Evolutionary conservation across 495 filamentous ascomycete species (phyloP), one percentile per base, ranked within the genome.

Genomic region (Penicillium taxi): DNA sequence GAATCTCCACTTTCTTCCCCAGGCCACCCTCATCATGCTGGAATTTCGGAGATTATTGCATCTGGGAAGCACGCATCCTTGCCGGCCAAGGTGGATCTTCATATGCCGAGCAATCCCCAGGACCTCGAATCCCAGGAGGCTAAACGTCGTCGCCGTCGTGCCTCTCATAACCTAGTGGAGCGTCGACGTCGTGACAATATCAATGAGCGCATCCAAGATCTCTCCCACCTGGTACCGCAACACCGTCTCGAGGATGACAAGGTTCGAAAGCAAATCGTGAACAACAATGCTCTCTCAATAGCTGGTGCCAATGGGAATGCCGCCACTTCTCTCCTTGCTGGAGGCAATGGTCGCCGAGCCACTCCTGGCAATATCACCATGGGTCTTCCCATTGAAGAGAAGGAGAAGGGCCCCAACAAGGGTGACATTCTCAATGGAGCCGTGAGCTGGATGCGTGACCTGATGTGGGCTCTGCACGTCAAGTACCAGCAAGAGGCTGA

Each of bases 351-450:
- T 9, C 78, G 88, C 39, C 76, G 91, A 32, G 91, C 91, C 12
- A 74, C 66, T 6, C 76, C 83, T 5, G 88, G 88, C 21, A 91
- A 82, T 52, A 94, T 96, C 41, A 93, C 86, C 3, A 84, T 87
- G 41, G 87, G 90, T 14, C 71, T 94, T 23, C 85, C 89, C 0
- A 76, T 90, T 18, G 91, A 98, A 48, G 91, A 98, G 44, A 98
- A 96, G 49, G 91, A 98, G 61, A 96, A 96, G 47, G 93, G 93
- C 1, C 91, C 91, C 0, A 96, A 96, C 70, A 98, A 98, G 63
- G 91, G 91, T 26, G 91, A 98, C 53, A 96, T 98, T 35, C 78
- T 98, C 37, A 96, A 96, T 55, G 91, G 91, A 19, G 84, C 91
- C 11, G 91, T 98, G 31, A 82, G 84, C 59, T 98, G 91, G 91